Conservation (phyloP, 2,329 filamentous ascomycete genomes). For the Diaporthe velutina region DNA sequence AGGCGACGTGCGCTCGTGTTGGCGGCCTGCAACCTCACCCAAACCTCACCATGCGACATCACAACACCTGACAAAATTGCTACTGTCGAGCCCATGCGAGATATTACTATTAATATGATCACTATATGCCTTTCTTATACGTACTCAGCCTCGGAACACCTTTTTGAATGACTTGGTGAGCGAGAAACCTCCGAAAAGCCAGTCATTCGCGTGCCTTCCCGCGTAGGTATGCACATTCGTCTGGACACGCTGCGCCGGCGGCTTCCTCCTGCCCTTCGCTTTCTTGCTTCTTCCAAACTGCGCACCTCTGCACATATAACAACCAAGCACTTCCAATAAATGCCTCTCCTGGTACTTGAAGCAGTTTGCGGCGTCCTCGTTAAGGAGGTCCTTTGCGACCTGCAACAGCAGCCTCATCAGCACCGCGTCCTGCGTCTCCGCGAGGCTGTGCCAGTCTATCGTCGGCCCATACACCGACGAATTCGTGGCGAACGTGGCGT, state of each 20-base stretch:
- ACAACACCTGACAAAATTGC: background rate
- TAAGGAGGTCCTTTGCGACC: slow-evolving; percentile 38
- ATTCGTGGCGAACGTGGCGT: background rate
- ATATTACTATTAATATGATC: slow-evolving; percentile 29
- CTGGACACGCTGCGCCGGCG: slow-evolving; percentile 13
- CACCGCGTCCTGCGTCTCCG: slow-evolving; percentile 28
- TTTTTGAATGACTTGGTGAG: slow-evolving; percentile 29
- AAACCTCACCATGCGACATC: background rate
- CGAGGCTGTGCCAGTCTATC: slow-evolving; percentile 37
- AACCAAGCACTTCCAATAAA: slow-evolving; percentile 41
- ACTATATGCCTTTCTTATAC: slow-evolving; percentile 2
- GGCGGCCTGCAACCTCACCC: background rate
- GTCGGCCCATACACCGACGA: slow-evolving; percentile 31
- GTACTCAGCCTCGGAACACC: slow-evolving; percentile 18
- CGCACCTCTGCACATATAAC: slow-evolving; percentile 49
- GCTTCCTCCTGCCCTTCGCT: slow-evolving; percentile 18
- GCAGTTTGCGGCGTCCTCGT: slow-evolving; percentile 36
- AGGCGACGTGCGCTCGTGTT: background rate
- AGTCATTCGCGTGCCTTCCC: slow-evolving; percentile 36
- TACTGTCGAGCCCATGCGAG: background rate
- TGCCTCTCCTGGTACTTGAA: slow-evolving; percentile 42
- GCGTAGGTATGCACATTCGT: slow-evolving; percentile 37
- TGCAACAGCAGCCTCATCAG: slow-evolving; percentile 17
- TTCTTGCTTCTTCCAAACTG: slow-evolving; percentile 34
- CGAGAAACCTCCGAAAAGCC: slow-evolving; percentile 38